Conservation (phyloP, 2,329 filamentous ascomycete species). For the Salinomyces thailandicus region DNA sequence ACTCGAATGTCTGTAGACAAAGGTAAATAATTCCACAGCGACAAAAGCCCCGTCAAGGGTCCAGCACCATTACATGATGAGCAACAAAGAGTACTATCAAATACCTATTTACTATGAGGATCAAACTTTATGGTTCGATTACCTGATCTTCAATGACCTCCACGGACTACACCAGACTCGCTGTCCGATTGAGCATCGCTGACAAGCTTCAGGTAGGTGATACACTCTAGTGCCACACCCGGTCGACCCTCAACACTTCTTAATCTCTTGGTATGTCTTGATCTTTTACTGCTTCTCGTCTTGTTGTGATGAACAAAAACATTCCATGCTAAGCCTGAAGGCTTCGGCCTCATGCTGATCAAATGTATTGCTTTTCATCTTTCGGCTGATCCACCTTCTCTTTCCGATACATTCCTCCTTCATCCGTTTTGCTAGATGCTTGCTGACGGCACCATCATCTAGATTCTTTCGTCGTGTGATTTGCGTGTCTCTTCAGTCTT, state of each 20-base stretch:
- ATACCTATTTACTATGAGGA: constrained; percentile 38
- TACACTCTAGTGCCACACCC: too few relatives aligned
- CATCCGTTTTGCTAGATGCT: not conserved
- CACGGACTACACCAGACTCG: not conserved
- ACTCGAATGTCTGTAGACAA: too few relatives aligned
- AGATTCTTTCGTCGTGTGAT: not conserved
- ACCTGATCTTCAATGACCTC: constrained; percentile 27
- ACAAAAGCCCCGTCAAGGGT: too few relatives aligned
- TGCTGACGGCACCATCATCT: not conserved
- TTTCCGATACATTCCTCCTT: not conserved
- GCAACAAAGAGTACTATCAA: constrained; percentile 39
- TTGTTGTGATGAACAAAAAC: constrained; percentile 54
- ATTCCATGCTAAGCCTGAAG: constrained; percentile 75
- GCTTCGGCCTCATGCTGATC: constrained; percentile 49
- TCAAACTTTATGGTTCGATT: constrained; percentile 36
- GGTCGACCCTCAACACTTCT: constrained; percentile 13
- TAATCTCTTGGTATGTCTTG: constrained; percentile 16
- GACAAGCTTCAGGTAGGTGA: constrained; percentile 7
- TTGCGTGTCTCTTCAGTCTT: constrained; percentile 8
- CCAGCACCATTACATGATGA: constrained; percentile 29
- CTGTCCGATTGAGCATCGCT: too few relatives aligned
- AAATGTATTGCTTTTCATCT: constrained; percentile 70
- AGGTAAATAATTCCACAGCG: too few relatives aligned
- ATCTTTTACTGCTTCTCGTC: constrained; percentile 10
- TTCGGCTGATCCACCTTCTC: constrained; percentile 52